phyloP scores from a whole-genome alignment of 1,284 basidiomycete species.

The Inonotus obliquus region DNA sequence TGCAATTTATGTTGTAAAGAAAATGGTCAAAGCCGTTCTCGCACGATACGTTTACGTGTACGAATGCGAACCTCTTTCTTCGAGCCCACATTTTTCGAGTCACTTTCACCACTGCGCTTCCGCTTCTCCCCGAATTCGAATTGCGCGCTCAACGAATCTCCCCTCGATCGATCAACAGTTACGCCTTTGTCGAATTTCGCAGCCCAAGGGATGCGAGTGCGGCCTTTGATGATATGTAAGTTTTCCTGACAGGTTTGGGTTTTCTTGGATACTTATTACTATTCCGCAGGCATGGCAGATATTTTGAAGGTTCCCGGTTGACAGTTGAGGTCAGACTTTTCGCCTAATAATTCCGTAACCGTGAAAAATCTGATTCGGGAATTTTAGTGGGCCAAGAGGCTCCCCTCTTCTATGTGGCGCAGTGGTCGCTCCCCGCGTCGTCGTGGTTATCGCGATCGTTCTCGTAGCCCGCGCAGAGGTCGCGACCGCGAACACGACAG shows the following conservation, averaged over 20 bases:
- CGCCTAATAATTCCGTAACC: background rate
- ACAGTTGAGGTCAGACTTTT: slow-evolving; percentile 64
- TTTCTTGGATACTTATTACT: slow-evolving; percentile 12
- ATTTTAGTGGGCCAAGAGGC: slow-evolving; percentile 83
- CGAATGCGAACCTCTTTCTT: slow-evolving; percentile 11
- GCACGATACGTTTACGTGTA: background rate
- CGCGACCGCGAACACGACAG: slow-evolving; percentile 30
- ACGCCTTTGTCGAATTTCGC: slow-evolving; percentile 89
- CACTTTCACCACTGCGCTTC: slow-evolving; percentile 34
- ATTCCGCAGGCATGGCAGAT: slow-evolving; percentile 67
- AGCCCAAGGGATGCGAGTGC: slow-evolving; percentile 81
- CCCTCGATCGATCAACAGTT: slow-evolving; percentile 53
- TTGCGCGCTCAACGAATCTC: slow-evolving; percentile 62
- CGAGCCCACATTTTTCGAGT: slow-evolving; percentile 11
- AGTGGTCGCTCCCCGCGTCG: slow-evolving; percentile 57
- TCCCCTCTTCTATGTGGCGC: slow-evolving; percentile 83
- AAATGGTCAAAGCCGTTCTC: background rate
- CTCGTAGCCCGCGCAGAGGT: slow-evolving; percentile 35
- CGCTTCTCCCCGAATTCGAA: slow-evolving; percentile 32
- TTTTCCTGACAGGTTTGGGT: slow-evolving; percentile 17
- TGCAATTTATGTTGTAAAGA: background rate
- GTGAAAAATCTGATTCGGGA: background rate
- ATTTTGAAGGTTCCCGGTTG: slow-evolving; percentile 78
- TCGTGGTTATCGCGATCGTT: slow-evolving; percentile 41
- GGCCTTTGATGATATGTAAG: slow-evolving; percentile 88